Percentiles rank a stretch among this genome's conserved stretches.
phyloP scores from a whole-genome alignment of 208 protist species.

The Acanthamoeba triangularis region DNA sequence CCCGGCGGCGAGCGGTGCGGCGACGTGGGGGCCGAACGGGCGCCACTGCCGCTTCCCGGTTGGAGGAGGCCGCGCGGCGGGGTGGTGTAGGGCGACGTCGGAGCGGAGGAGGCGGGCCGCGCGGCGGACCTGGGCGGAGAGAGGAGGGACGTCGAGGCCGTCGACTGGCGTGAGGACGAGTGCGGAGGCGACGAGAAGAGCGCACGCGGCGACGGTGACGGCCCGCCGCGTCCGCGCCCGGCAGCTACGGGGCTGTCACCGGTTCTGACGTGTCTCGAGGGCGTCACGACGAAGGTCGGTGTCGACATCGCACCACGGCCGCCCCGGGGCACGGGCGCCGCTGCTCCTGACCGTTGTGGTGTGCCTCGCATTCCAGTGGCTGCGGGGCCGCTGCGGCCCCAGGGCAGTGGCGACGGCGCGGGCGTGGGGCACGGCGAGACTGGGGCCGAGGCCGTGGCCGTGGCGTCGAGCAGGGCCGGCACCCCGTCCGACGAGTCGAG shows the following conservation, averaged over 20 bases:
- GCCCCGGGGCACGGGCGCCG: neutral
- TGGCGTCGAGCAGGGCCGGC: neutral
- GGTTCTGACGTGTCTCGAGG: neutral
- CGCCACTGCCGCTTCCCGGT: neutral
- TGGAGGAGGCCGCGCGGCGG: neutral
- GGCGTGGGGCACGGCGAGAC: neutral
- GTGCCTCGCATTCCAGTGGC: neutral
- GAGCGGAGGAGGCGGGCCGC: neutral
- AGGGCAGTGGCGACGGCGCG: neutral
- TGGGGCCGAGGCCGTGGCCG: neutral
- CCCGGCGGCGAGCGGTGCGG: neutral
- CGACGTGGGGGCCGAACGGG: constrained; percentile 6
- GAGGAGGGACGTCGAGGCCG: neutral
- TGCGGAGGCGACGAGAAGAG: constrained; percentile 10
- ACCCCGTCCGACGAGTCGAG: constrained; percentile 33
- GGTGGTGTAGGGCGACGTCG: constrained; percentile 28
- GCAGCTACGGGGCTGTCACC: too few species aligned
- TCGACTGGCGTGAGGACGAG: neutral
- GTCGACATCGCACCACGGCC: neutral
- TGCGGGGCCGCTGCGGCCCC: neutral
- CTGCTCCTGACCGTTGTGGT: neutral
- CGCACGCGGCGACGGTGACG: neutral
- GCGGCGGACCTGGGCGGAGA: neutral
- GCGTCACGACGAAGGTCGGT: constrained; percentile 2
- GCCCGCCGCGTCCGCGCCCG: neutral